phyloP scores from a whole-genome alignment of 192 early-diverging fungal genomes.

The Backusella mclennaniae region DNA sequence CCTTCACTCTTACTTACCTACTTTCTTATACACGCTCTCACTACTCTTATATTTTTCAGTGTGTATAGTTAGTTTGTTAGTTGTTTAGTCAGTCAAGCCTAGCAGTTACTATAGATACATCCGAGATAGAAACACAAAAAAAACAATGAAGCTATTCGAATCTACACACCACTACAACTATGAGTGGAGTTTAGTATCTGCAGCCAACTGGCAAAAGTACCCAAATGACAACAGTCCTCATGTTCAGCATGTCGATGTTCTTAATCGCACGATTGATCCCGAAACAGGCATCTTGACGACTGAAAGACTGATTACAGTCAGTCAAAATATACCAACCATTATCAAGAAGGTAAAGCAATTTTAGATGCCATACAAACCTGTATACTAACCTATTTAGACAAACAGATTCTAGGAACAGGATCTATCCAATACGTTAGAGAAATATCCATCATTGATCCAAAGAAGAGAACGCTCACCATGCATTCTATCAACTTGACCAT shows the following conservation, averaged over 20 bases:
- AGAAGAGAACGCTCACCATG: conserved; percentile 68
- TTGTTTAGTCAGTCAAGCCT: background rate
- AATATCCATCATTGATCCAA: conserved; percentile 84
- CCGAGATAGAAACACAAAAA: background rate
- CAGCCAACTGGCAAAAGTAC: conserved; percentile 97
- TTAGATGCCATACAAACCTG: background rate
- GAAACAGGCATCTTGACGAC: conserved; percentile 83
- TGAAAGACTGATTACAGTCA: conserved; percentile 86
- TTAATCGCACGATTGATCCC: conserved; percentile 78
- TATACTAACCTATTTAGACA: background rate
- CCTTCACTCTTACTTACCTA: background rate
- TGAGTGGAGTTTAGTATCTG: conserved; percentile 78
- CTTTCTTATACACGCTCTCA: background rate
- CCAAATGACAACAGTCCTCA: conserved; percentile 93
- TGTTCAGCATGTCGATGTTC: conserved; percentile 87
- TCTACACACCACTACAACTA: conserved; percentile 76
- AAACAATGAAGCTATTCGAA: conserved; percentile 84
- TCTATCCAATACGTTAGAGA: conserved; percentile 86
- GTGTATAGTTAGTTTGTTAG: background rate
- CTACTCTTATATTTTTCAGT: background rate
- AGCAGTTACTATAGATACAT: background rate
- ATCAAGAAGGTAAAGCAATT: conserved; percentile 52
- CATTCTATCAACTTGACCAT: conserved; percentile 84
- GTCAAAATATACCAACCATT: conserved; percentile 83
- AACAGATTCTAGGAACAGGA: conserved; percentile 63